Evolutionary conservation across 345 rosid species (phyloP).

Genomic region (Eutrema japonicum): DNA sequence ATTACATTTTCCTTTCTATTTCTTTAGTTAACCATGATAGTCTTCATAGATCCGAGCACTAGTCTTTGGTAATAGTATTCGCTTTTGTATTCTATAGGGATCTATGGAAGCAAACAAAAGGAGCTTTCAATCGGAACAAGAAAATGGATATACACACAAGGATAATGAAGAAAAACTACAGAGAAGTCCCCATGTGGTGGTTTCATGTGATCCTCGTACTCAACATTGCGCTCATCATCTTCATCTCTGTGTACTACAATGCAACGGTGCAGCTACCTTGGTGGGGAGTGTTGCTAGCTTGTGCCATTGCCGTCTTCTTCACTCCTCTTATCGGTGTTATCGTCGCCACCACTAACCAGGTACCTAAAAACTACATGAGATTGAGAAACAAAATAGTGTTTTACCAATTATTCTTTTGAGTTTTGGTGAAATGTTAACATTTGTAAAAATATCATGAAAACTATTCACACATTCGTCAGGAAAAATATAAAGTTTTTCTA

Average conservation of each 20-base stretch:
- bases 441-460: not conserved
- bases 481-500: not conserved
- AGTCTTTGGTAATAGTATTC: constrained; percentile 7
- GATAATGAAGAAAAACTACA: constrained; percentile 71
- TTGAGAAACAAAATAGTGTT: not conserved
- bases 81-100: constrained; percentile 50
- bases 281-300: constrained; percentile 86
- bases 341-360: constrained; percentile 70
- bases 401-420: not conserved
- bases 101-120: constrained; percentile 55
- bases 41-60: not conserved
- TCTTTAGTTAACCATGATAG: not conserved
- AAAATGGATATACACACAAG: constrained; percentile 71
- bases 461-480: not conserved
- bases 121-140: constrained; percentile 53
- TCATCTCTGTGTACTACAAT: constrained; percentile 59
- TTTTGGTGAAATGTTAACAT: not conserved
- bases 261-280: constrained; percentile 74
- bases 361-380: constrained; percentile 25
- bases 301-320: constrained; percentile 70
- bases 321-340: constrained; percentile 82
- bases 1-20: not conserved
- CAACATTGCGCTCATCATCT: constrained; percentile 54
- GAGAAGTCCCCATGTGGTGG: constrained; percentile 80
- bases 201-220: constrained; percentile 54